Percentiles rank a stretch among this genome's conserved stretches.
These are phyloP conservation scores for Sclerotinia trifoliorum DNA, from an alignment of 2,329 filamentous ascomycete genomes.

Conservation along the genomic window DNA sequence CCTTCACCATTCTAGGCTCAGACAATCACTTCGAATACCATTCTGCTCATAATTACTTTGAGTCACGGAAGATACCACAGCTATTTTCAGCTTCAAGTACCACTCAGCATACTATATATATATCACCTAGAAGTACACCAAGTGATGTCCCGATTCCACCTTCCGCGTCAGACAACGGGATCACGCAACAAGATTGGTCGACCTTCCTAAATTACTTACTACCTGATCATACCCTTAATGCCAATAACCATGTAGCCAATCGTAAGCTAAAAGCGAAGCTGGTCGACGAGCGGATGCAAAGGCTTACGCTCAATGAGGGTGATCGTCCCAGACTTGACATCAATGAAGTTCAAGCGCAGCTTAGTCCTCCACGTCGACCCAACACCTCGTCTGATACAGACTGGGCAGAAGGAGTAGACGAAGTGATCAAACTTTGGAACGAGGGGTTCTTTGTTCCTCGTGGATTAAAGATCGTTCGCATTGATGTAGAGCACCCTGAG, in stretches of 20 bases:
- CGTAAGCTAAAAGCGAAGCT: constrained; percentile 50
- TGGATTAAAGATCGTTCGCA: constrained; percentile 48
- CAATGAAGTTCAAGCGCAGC: constrained; percentile 45
- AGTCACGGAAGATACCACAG: constrained; percentile 35
- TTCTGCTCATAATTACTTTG: constrained; percentile 35
- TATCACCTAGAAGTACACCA: constrained; percentile 26
- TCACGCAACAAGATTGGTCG: constrained; percentile 55
- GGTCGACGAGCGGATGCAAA: constrained; percentile 35
- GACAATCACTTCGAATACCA: background rate
- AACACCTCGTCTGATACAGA: constrained; percentile 19
- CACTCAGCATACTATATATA: constrained; percentile 25
- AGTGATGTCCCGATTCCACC: constrained; percentile 32
- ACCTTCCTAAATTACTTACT: constrained; percentile 58
- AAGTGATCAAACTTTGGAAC: constrained; percentile 55
- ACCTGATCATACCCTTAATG: constrained; percentile 47
- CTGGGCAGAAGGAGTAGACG: constrained; percentile 40
- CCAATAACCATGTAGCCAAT: constrained; percentile 50
- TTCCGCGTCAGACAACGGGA: constrained; percentile 42
- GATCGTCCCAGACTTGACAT: constrained; percentile 34
- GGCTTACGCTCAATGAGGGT: constrained; percentile 29
- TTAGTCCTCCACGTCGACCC: constrained; percentile 40
- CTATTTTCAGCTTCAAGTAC: constrained; percentile 37
- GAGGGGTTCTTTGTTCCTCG: constrained; percentile 54
- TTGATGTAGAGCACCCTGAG: constrained; percentile 31
- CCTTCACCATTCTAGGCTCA: background rate